phyloP scores from a whole-genome alignment of 441 rosid genomes.

The Pelargonium citronellum region DNA sequence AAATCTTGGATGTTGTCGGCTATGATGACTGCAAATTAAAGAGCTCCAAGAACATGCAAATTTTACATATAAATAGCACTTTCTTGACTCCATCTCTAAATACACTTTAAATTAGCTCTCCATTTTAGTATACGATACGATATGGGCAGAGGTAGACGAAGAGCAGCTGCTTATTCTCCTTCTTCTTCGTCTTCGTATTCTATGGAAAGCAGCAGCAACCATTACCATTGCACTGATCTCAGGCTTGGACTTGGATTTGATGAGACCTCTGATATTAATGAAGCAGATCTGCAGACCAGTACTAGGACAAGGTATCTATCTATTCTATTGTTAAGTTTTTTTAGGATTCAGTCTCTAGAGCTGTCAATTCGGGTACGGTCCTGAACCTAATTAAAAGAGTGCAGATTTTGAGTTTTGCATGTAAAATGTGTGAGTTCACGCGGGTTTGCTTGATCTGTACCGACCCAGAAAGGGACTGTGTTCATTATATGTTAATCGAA shows the following conservation, averaged over 20 bases:
- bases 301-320: too few relatives aligned
- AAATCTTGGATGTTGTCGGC: conserved; percentile 7
- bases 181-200: background rate
- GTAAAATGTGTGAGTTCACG: background rate
- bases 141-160: background rate
- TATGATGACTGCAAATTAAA: conserved; percentile 4
- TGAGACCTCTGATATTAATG: too few relatives aligned
- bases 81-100: too few relatives aligned
- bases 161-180: background rate
- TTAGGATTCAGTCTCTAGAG: too few relatives aligned
- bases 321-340: too few relatives aligned
- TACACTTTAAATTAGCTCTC: background rate
- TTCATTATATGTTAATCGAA: too few relatives aligned
- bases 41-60: background rate
- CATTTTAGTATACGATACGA: background rate
- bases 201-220: background rate
- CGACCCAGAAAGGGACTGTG: too few relatives aligned
- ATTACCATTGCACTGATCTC: background rate
- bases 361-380: too few relatives aligned
- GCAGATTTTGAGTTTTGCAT: too few relatives aligned
- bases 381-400: too few relatives aligned
- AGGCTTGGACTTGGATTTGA: background rate
- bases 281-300: too few relatives aligned
- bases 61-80: background rate
- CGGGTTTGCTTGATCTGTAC: background rate